Conservation (phyloP, 345 rosid species). For the Syzygium grande region DNA sequence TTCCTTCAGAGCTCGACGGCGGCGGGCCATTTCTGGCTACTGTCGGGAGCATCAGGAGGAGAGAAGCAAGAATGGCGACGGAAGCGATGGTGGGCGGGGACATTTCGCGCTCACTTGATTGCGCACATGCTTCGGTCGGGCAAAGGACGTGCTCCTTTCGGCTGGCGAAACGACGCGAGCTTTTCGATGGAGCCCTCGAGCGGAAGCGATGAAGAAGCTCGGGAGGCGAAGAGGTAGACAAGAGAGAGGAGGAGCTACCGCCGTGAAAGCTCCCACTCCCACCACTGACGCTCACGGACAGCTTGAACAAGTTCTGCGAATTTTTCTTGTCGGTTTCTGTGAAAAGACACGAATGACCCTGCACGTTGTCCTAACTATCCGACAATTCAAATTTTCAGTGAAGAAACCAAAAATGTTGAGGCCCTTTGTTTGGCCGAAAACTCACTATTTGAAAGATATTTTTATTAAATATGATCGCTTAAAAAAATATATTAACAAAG, state of each 20-base stretch:
- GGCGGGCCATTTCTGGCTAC: not conserved
- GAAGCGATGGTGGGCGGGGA: not conserved
- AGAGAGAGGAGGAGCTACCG: not conserved
- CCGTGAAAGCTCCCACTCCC: conserved; percentile 1
- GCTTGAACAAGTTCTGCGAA: not conserved
- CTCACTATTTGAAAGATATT: no score
- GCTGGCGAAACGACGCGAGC: not conserved
- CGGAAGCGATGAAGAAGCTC: not conserved
- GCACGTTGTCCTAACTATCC: not conserved
- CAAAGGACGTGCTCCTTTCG: not conserved
- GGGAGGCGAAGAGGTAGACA: not conserved
- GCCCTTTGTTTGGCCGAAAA: no score
- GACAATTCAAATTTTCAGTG: no score
- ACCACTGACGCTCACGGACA: not conserved
- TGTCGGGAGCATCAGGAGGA: not conserved
- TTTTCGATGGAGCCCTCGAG: not conserved
- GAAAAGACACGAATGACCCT: conserved; percentile 5
- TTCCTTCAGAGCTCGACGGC: not conserved
- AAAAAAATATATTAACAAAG: no score
- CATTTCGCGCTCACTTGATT: not conserved
- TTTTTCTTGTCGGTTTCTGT: not conserved
- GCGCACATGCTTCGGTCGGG: not conserved
- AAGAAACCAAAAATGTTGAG: no score
- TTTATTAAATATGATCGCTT: no score
- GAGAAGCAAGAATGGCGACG: not conserved